Conservation (phyloP, 139 green algal species). For the Zygnema circumcarinatum region DNA sequence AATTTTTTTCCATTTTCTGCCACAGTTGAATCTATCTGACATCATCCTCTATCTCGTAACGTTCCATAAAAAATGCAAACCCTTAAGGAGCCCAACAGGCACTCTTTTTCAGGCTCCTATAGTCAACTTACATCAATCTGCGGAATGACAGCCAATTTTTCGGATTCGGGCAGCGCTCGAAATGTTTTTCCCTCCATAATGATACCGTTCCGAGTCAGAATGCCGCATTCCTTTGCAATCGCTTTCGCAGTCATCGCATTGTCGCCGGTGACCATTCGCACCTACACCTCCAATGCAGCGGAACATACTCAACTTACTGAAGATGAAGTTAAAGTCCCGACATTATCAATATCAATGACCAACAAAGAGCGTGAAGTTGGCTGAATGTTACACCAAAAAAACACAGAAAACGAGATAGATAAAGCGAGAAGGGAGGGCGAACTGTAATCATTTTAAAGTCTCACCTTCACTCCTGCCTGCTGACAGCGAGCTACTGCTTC, state of each 20-base stretch:
- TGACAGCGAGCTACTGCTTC: slow-evolving; percentile 83
- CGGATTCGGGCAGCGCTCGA: too few species aligned
- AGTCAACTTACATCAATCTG: too few species aligned
- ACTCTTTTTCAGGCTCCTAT: too few species aligned
- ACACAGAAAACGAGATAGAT: too few species aligned
- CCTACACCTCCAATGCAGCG: too few species aligned
- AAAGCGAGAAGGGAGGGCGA: not conserved
- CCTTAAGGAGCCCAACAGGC: too few species aligned
- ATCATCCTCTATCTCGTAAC: too few species aligned
- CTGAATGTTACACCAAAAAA: not conserved
- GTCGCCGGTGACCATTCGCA: slow-evolving; percentile 97
- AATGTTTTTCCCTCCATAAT: slow-evolving; percentile 89
- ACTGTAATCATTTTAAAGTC: not conserved
- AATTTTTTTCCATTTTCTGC: too few species aligned
- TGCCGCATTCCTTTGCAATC: slow-evolving; percentile 95
- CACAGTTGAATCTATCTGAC: too few species aligned
- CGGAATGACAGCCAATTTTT: slow-evolving; percentile 68
- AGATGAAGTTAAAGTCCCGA: not conserved
- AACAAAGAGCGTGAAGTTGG: not conserved
- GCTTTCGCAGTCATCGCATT: slow-evolving; percentile 95
- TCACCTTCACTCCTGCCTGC: slow-evolving; percentile 87
- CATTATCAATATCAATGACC: not conserved
- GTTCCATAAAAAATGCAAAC: too few species aligned
- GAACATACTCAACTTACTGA: slow-evolving; percentile 61
- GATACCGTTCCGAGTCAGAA: slow-evolving; percentile 76